phyloP scores from a whole-genome alignment of 2,329 filamentous ascomycete genomes.

The Xylaria polymorpha region DNA sequence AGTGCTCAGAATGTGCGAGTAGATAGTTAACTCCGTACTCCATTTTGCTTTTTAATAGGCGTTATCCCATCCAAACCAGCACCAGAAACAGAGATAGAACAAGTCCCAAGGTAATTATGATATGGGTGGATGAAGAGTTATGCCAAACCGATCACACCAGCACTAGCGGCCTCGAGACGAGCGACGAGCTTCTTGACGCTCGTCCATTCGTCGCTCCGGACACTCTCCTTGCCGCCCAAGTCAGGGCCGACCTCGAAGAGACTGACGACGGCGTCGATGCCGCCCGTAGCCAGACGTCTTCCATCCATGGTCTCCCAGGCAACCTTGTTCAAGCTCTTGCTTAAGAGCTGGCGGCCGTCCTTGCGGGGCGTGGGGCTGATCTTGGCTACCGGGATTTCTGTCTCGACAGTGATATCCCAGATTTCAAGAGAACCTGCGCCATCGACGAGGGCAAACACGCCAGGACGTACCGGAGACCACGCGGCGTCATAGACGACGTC shows the following conservation, averaged over 20 bases:
- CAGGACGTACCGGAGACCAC: constrained; percentile 94
- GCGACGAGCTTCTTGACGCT: constrained; percentile 90
- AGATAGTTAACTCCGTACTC: constrained; percentile 34
- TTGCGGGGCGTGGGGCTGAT: constrained; percentile 75
- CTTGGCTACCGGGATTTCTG: constrained; percentile 88
- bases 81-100: constrained; percentile 52
- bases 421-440: constrained; percentile 92
- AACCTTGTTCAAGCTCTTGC: constrained; percentile 91
- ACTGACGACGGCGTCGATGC: constrained; percentile 88
- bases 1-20: constrained; percentile 19
- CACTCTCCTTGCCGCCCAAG: constrained; percentile 83
- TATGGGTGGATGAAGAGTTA: constrained; percentile 33
- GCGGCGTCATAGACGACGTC: constrained; percentile 96
- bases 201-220: constrained; percentile 90
- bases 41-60: constrained; percentile 13
- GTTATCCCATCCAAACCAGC: constrained; percentile 24
- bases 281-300: constrained; percentile 86
- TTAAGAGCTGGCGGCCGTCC: constrained; percentile 75
- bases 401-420: constrained; percentile 94
- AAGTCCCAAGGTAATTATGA: constrained; percentile 40
- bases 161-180: constrained; percentile 73
- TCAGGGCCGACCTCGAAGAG: constrained; percentile 91
- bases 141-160: constrained; percentile 58
- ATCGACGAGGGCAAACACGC: constrained; percentile 94
- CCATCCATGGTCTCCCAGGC: constrained; percentile 94